Percentiles rank a stretch among this genome's conserved stretches.
These are phyloP conservation scores for Pythium oligandrum DNA, from an alignment of 352 stramenopile genomes.

Conservation along the genomic window DNA sequence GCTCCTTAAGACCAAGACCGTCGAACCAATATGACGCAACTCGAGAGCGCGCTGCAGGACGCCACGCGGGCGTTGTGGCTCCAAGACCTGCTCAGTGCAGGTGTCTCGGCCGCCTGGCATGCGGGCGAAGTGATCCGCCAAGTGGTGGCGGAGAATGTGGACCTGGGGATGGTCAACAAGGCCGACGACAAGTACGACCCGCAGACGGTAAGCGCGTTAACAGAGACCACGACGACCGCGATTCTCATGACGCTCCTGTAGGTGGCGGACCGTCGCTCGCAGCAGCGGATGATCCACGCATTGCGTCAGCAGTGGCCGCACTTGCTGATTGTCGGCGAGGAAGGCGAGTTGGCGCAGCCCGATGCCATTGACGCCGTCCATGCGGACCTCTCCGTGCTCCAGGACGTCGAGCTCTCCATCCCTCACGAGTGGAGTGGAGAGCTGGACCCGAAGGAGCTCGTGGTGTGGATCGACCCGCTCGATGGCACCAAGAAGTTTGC, in stretches of 20 bases:
- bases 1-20: no score
- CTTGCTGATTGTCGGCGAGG: conserved; percentile 60
- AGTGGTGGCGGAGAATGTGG: conserved; percentile 42
- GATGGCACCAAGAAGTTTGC: conserved; percentile 80
- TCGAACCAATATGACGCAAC: no score
- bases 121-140: conserved; percentile 67
- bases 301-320: conserved; percentile 50
- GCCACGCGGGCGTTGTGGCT: conserved; percentile 16
- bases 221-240: no score
- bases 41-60: no score
- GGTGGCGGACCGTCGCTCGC: conserved; percentile 62
- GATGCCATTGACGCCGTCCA: conserved; percentile 39
- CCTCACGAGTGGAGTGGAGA: not conserved
- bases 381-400: conserved; percentile 31
- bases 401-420: conserved; percentile 10
- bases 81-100: conserved; percentile 46
- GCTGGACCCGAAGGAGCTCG: conserved; percentile 41
- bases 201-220: conserved; percentile 28
- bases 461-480: conserved; percentile 76
- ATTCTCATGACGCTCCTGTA: no score
- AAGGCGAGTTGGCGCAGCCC: conserved; percentile 53
- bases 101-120: conserved; percentile 42
- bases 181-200: conserved; percentile 67
- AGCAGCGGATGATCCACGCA: conserved; percentile 65
- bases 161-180: conserved; percentile 75